Conservation (phyloP, 306 rosid species). For the Canavalia gladiata region DNA sequence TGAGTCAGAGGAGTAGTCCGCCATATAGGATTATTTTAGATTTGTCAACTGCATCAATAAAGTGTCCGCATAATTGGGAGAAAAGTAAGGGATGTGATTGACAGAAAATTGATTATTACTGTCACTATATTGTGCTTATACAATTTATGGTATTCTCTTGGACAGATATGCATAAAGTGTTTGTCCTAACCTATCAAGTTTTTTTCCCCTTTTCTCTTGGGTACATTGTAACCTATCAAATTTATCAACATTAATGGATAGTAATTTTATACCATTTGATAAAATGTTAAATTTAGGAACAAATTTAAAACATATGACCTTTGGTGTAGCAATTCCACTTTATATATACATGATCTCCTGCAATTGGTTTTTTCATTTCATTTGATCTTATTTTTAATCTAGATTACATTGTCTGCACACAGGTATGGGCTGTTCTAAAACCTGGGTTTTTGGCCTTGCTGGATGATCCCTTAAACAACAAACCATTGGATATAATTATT, state of each 20-base stretch:
- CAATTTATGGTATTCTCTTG: slow-evolving; percentile 33
- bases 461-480: slow-evolving; percentile 82
- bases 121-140: slow-evolving; percentile 13
- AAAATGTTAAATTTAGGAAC: slow-evolving; percentile 11
- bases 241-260: slow-evolving; percentile 24
- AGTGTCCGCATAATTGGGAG: background rate
- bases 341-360: slow-evolving; percentile 31
- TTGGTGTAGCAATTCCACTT: background rate
- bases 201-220: background rate
- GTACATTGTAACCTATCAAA: background rate
- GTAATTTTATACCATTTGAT: slow-evolving; percentile 24
- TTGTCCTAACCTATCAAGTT: background rate
- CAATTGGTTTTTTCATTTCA: slow-evolving; percentile 26
- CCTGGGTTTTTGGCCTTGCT: slow-evolving; percentile 97
- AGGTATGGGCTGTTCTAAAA: slow-evolving; percentile 98
- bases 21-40: background rate
- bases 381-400: slow-evolving; percentile 39
- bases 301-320: slow-evolving; percentile 32
- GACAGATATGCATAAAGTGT: background rate
- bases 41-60: slow-evolving; percentile 3
- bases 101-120: slow-evolving; percentile 9
- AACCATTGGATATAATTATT: slow-evolving; percentile 82
- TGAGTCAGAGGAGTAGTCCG: background rate
- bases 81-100: slow-evolving; percentile 12
- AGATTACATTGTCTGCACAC: slow-evolving; percentile 44